A percentile compares a stretch with the other conserved stretches of the same genome.
phyloP scores from a whole-genome alignment of 2,329 filamentous ascomycete species.

The Clathrospora elynae region DNA sequence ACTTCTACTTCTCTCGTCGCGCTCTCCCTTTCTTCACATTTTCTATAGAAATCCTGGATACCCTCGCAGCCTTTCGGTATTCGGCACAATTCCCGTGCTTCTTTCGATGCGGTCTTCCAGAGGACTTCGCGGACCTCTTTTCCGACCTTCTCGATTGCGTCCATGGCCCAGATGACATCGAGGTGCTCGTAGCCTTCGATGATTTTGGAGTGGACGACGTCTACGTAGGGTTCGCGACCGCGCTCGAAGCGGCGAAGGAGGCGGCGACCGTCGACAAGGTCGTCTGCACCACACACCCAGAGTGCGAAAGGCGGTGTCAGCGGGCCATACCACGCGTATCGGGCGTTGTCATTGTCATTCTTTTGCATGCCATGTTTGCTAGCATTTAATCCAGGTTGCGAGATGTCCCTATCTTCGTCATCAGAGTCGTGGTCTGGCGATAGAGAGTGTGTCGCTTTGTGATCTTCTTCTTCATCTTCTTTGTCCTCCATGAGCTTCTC shows the following conservation, averaged over 20 bases:
- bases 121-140: conserved; percentile 78
- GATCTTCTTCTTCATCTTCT: conserved; percentile 49
- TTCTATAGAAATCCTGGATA: conserved; percentile 35
- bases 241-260: conserved; percentile 75
- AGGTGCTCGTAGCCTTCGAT: conserved; percentile 87
- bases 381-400: conserved; percentile 7
- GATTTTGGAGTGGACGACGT: conserved; percentile 78
- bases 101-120: conserved; percentile 72
- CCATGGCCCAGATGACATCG: conserved; percentile 94
- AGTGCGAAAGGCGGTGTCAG: conserved; percentile 81
- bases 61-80: conserved; percentile 68
- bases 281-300: conserved; percentile 84
- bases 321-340: conserved; percentile 78
- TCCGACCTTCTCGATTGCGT: conserved; percentile 81
- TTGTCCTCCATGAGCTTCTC: conserved; percentile 66
- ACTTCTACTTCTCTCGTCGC: conserved; percentile 32
- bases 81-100: conserved; percentile 64
- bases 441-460: conserved; percentile 13
- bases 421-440: conserved; percentile 21
- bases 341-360: conserved; percentile 51
- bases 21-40: conserved; percentile 18
- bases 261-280: conserved; percentile 79
- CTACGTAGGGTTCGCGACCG: conserved; percentile 79
- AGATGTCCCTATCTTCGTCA: conserved; percentile 16
- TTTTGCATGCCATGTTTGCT: conserved; percentile 7